Percentiles rank a stretch among this genome's conserved stretches.
Evolutionary conservation across 768 basidiomycete species (phyloP).

Genomic region (Tylopilus cervinicoccineus): DNA sequence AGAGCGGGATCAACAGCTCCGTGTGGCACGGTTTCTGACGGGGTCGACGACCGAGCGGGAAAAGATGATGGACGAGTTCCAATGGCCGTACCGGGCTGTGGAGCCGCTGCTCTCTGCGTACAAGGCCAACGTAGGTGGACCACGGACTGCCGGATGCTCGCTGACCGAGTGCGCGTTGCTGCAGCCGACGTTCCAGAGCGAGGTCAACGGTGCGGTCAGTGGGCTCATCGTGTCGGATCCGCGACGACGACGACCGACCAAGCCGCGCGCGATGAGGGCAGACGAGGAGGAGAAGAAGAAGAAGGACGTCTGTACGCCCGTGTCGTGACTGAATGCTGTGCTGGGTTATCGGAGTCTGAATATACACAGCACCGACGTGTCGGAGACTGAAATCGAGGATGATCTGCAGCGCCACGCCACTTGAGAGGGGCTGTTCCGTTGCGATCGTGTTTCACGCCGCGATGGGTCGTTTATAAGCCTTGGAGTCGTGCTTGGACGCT

Average conservation of each 20-base stretch:
- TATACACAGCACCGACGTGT: neutral
- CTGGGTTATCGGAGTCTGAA: neutral
- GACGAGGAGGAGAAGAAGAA: neutral
- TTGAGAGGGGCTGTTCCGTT: neutral
- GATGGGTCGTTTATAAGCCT: neutral
- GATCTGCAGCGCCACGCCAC: too few relatives aligned
- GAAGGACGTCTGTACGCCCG: constrained; percentile 9
- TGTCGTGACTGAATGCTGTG: constrained; percentile 9
- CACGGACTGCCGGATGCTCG: neutral
- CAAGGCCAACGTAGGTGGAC: constrained; percentile 37
- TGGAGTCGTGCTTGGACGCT: too few relatives aligned
- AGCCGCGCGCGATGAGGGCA: too few relatives aligned
- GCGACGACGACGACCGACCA: constrained; percentile 7
- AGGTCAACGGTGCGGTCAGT: constrained; percentile 14
- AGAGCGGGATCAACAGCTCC: constrained; percentile 43
- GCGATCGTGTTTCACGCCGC: neutral
- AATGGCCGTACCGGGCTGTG: constrained; percentile 51
- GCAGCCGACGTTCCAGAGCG: constrained; percentile 21
- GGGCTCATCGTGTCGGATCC: constrained; percentile 23
- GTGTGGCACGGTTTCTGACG: constrained; percentile 46
- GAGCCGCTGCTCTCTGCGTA: constrained; percentile 40
- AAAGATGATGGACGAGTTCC: constrained; percentile 43
- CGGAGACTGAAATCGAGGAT: neutral
- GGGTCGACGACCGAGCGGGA: constrained; percentile 34
- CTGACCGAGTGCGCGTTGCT: neutral